Conservation (phyloP, 345 rosid genomes). For the Litchi chinensis region DNA sequence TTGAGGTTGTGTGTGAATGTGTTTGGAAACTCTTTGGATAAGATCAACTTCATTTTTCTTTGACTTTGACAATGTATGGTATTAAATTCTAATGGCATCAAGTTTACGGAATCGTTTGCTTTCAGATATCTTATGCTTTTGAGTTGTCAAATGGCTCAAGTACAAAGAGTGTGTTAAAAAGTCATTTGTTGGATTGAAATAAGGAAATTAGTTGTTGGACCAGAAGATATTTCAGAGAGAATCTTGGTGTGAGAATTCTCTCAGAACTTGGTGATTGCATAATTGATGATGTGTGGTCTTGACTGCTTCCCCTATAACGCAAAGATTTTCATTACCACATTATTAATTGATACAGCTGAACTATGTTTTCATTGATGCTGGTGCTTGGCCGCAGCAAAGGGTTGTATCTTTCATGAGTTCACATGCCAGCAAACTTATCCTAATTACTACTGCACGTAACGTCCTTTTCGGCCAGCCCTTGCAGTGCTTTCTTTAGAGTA, state of each 20-base stretch:
- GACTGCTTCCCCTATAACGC: not conserved
- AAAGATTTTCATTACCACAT: too few relatives aligned
- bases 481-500: too few relatives aligned
- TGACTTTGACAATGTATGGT: constrained; percentile 19
- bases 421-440: not conserved
- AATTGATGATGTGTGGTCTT: constrained; percentile 10
- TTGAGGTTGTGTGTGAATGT: constrained; percentile 6
- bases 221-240: constrained; percentile 27
- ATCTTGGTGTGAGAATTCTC: constrained; percentile 14
- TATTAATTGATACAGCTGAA: not conserved
- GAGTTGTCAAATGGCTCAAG: constrained; percentile 16
- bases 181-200: too few relatives aligned
- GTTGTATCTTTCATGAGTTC: not conserved
- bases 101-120: constrained; percentile 5
- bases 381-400: not conserved
- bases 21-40: constrained; percentile 14
- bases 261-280: constrained; percentile 1
- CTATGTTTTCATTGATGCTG: not conserved
- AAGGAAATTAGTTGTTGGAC: constrained; percentile 15
- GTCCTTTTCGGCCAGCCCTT: not conserved
- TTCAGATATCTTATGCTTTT: constrained; percentile 20
- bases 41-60: constrained; percentile 35
- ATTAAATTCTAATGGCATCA: constrained; percentile 20
- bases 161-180: not conserved
- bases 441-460: not conserved